Conservation (phyloP, 352 stramenopile species). For the Nothophytophthora sp. region DNA sequence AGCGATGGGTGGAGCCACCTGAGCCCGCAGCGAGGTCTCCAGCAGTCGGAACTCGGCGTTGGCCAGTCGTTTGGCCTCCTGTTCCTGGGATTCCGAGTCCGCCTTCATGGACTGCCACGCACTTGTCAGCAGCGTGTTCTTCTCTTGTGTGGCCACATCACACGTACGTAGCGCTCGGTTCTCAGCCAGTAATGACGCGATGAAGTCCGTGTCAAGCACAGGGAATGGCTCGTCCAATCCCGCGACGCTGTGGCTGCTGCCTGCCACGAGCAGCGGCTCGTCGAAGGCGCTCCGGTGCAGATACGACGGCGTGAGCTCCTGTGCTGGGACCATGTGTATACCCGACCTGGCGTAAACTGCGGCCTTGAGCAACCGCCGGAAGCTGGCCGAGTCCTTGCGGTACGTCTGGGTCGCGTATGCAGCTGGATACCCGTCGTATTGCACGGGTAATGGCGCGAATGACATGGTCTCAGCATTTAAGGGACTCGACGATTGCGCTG, state of each 20-base stretch:
- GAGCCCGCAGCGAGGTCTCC: conserved; percentile 32
- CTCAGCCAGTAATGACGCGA: conserved; percentile 38
- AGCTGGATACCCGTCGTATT: conserved; percentile 23
- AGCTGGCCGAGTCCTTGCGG: conserved; percentile 48
- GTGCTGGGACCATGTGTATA: conserved; percentile 35
- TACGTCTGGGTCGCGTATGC: conserved; percentile 22
- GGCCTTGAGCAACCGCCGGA: conserved; percentile 47
- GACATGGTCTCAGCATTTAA: conserved; percentile 23
- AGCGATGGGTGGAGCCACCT: conserved; percentile 43
- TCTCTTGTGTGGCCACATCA: conserved; percentile 44
- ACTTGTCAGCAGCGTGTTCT: conserved; percentile 29
- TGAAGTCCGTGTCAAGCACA: conserved; percentile 25
- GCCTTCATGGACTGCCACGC: conserved; percentile 27
- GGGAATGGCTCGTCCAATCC: conserved; percentile 35
- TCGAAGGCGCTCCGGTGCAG: conserved; percentile 44
- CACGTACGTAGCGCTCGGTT: conserved; percentile 31
- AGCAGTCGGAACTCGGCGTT: conserved; percentile 63
- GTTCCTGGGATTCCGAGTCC: conserved; percentile 10
- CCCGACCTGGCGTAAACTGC: conserved; percentile 55
- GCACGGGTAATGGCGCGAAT: conserved; percentile 49
- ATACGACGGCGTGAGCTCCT: conserved; percentile 32
- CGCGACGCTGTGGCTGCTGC: conserved; percentile 30
- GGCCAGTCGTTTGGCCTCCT: conserved; percentile 19
- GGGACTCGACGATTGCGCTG: conserved; percentile 6
- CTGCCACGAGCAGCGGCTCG: conserved; percentile 47